Evolutionary conservation across 2,329 filamentous ascomycete genomes (phyloP), one percentile per base, ranked within the genome.

Genomic region (Teratosphaeria nubilosa): DNA sequence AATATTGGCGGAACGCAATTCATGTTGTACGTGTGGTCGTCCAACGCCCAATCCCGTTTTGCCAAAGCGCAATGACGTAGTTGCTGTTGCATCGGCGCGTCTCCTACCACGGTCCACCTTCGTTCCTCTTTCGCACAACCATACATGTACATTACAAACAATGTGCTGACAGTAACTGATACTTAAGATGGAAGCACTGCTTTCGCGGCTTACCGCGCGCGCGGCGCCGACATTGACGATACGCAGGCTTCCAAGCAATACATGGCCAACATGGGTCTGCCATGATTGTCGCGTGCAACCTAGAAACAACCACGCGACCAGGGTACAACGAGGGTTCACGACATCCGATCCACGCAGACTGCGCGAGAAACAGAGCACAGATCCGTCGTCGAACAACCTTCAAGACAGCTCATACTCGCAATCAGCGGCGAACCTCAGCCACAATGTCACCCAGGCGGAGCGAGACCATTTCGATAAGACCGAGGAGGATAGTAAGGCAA

Each of bases 401-500:
- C 52, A 58, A 14, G 66, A 67, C 57, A 67, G 61, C 60, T 71
- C 66, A 48, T 67, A 72, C 63, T 65, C 65, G 14, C 68, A 68
- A 53, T 64, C 68, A 11, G 75, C 75, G 0, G 62, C 65, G 1
- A 67, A 77, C 13, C 65, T 78, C 37, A 73, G 75, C 58, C 72
- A 79, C 45, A 69, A 76, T 56, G 69, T 79, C 32, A 74, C 73
- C 1, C 62, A 72, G 53, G 76, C 76, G 59, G 78, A 80, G 65
- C 72, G 76, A 62, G 69, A 73, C 25, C 74, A 79, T 62, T 79
- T 75, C 63, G 70, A 72, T 13, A 68, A 64, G 55, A 68, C 72
- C 48, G 70, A 79, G n/a, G 67, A 69, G 54, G 71, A 74, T 58
- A 77, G 78, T 53, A 82, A 82, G 65, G 74, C 79, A 54, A 78